phyloP scores from a whole-genome alignment of 257 asterid genomes.

The Nicotiana paniculata region DNA sequence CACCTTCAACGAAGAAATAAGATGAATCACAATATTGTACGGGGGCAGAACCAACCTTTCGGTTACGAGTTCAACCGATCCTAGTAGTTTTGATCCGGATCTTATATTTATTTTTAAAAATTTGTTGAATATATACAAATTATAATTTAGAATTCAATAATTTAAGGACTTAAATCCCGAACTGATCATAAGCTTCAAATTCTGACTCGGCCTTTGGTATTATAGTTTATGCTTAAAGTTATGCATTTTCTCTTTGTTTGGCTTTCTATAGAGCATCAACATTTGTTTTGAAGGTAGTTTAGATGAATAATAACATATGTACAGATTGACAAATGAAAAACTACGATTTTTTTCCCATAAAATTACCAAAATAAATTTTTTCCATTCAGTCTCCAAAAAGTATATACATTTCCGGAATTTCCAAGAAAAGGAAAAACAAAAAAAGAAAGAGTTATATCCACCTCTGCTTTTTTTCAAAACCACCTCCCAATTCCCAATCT shows the following conservation, averaged over 20 bases:
- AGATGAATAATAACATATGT: background rate
- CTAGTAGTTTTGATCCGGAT: too few relatives aligned
- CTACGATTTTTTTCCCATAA: background rate
- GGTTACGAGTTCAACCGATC: too few relatives aligned
- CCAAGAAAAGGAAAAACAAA: background rate
- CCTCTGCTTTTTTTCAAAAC: background rate
- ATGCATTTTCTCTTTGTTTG: background rate
- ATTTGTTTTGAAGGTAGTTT: too few relatives aligned
- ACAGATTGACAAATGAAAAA: background rate
- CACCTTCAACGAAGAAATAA: background rate
- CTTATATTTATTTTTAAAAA: too few relatives aligned
- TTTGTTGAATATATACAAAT: too few relatives aligned
- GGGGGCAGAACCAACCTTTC: too few relatives aligned
- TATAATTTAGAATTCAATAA: too few relatives aligned
- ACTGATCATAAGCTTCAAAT: too few relatives aligned
- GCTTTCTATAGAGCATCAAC: too few relatives aligned
- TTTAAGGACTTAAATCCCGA: too few relatives aligned
- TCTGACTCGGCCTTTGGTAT: too few relatives aligned
- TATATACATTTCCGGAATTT: slow-evolving; percentile 43
- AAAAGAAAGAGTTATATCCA: background rate
- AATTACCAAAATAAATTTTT: background rate
- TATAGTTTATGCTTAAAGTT: background rate
- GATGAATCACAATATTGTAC: too few relatives aligned
- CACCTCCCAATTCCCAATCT: background rate
- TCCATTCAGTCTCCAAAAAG: slow-evolving; percentile 30